Base-by-base conservation (phyloP, 1,139 yeast genomes). In the Debaryomycetaceae sp. region DNA sequence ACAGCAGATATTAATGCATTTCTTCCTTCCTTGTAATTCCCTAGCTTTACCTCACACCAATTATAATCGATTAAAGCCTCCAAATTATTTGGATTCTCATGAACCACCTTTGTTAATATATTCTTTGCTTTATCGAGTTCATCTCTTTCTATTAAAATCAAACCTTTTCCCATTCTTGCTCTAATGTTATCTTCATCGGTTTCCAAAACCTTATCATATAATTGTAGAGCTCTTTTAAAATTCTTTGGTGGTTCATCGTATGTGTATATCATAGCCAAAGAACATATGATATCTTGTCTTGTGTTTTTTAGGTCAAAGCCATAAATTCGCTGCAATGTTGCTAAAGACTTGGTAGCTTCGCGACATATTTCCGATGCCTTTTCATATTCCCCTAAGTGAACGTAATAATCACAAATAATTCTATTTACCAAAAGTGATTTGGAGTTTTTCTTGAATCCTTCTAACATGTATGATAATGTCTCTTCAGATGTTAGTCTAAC, bases 221-320 rank as follows among this genome's bases (percentile, higher is more conserved):
- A 63, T 36, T 78, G 79, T 34, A 86, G 58, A 0, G 98, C 98
- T 31, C 83, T 71, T 7, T 77, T 71, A 54, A 80, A 88, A 59
- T 91, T 86, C 58, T 88, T 88, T 5, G 98, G 98, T 0, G 96
- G 87, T 56, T 91, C 96, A 55, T 82, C 77, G 54, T 86, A 84
- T 0, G 95, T 87, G 53, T 88, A 87, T 0, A 86, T 76, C 2
- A 83, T 77, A 0, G 95, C 98, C 40, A 87, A 68, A 14, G 79
- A 71, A 37, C 89, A 74, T 17, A 84, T 68, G 18, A 87, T 64
- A 41, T 82, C 85, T 41, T 73, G 75, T 47, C 75, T 78, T 1
- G 89, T 70, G 45, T 80, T 65, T 1, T 58, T 55, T 36, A 86
- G 68, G 16, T 63, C 57, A 6, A 72, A 61, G 0, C 83, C 81